These are phyloP conservation scores for Hippophae rhamnoides DNA, from an alignment of 306 rosid genomes.

Conservation along the genomic window DNA sequence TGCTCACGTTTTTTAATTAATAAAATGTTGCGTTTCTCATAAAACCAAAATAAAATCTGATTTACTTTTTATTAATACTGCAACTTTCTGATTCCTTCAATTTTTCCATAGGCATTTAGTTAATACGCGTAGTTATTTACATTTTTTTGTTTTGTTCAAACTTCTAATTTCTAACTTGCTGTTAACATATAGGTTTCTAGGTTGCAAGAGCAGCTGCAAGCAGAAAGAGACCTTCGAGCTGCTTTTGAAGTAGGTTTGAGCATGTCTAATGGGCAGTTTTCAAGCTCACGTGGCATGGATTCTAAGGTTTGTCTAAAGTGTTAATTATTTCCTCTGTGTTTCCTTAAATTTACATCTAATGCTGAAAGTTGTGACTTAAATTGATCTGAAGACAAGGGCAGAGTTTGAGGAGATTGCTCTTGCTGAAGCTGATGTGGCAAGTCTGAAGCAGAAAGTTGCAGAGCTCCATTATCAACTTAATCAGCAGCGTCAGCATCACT, in stretches of 20 bases:
- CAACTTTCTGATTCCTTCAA: too few relatives aligned
- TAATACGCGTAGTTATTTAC: neutral
- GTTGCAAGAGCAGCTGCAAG: constrained; percentile 99
- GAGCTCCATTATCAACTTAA: constrained; percentile 97
- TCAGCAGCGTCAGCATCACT: constrained; percentile 91
- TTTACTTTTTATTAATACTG: too few relatives aligned
- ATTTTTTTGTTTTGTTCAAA: neutral
- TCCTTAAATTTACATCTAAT: constrained; percentile 10
- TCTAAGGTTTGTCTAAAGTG: constrained; percentile 55
- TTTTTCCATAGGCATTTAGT: too few relatives aligned
- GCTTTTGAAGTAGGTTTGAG: constrained; percentile 97
- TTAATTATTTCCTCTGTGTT: neutral
- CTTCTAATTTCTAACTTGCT: constrained; percentile 14
- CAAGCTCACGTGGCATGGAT: constrained; percentile 88
- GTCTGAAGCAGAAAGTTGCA: constrained; percentile 97
- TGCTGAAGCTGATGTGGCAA: constrained; percentile 98
- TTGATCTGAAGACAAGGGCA: constrained; percentile 72
- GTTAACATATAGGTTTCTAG: constrained; percentile 71
- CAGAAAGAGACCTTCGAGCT: constrained; percentile 99
- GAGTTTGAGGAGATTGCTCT: constrained; percentile 99
- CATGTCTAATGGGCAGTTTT: constrained; percentile 87
- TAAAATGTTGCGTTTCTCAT: too few relatives aligned
- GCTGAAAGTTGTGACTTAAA: constrained; percentile 29
- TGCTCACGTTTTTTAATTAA: too few relatives aligned
- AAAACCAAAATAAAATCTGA: too few relatives aligned